Percentiles rank a stretch among this genome's conserved stretches.
Evolutionary conservation across 164 flowering plant genomes (phyloP).

Genomic region (Paratinospora sagittata): DNA sequence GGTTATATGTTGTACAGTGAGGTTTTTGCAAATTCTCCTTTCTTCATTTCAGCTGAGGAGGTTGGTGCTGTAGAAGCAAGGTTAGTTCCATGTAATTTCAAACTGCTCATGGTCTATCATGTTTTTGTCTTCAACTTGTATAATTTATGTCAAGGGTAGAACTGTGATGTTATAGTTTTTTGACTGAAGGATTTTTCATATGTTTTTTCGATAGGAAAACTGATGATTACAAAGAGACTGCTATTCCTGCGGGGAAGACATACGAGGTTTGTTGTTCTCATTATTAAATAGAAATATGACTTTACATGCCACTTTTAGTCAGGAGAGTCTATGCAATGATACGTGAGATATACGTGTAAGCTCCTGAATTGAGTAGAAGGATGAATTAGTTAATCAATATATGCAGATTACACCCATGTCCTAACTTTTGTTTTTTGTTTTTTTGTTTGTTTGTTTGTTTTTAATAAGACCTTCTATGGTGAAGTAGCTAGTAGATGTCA

Average conservation of each 20-base stretch:
- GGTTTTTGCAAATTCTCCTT: conserved; percentile 87
- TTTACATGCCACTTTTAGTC: background rate
- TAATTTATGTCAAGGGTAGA: background rate
- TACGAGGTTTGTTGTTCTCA: conserved; percentile 53
- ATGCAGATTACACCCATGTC: background rate
- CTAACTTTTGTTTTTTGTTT: background rate
- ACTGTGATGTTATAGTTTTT: background rate
- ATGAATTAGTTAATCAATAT: background rate
- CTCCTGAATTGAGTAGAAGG: background rate
- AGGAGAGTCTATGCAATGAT: background rate
- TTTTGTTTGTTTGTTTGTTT: too few species aligned
- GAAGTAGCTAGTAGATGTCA: background rate
- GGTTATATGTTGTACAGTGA: conserved; percentile 39
- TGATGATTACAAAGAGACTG: conserved; percentile 74
- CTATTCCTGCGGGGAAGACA: conserved; percentile 72
- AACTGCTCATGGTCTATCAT: background rate
- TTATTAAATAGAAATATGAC: background rate
- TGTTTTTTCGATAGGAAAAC: conserved; percentile 33
- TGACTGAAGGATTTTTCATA: background rate
- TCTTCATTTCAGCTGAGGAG: conserved; percentile 83
- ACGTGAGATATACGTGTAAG: background rate
- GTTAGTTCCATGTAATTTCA: conserved; percentile 25
- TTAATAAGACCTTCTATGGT: too few species aligned
- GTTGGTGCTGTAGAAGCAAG: conserved; percentile 56
- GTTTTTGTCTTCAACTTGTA: background rate